Percentiles rank a stretch among this genome's conserved stretches.
Evolutionary conservation across 2,329 filamentous ascomycete species (phyloP).

Genomic region (Domatiomyces globalis): DNA sequence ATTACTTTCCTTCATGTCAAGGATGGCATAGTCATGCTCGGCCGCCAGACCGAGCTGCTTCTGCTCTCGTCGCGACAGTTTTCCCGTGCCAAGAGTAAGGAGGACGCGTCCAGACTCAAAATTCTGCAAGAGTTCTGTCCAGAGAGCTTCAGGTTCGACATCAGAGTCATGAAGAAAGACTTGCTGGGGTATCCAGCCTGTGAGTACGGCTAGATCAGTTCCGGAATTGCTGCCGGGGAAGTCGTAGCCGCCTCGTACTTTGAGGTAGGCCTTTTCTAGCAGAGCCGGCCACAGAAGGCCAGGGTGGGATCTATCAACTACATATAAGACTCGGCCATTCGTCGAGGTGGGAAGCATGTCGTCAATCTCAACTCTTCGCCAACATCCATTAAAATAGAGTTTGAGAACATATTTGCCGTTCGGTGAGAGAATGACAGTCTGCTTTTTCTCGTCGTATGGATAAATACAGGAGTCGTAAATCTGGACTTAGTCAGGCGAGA

Average conservation of each 20-base stretch:
- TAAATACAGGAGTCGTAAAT: conserved; percentile 59
- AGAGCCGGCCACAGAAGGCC: conserved; percentile 80
- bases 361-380: conserved; percentile 74
- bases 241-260: conserved; percentile 88
- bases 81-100: conserved; percentile 79
- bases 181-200: conserved; percentile 94
- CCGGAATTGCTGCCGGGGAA: conserved; percentile 96
- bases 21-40: conserved; percentile 85
- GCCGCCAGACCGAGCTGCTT: conserved; percentile 66
- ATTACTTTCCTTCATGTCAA: conserved; percentile 56
- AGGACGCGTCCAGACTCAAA: conserved; percentile 70
- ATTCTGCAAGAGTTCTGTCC: conserved; percentile 60
- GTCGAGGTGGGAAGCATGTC: conserved; percentile 70
- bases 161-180: conserved; percentile 81
- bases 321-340: conserved; percentile 63
- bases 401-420: conserved; percentile 84
- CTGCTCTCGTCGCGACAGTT: conserved; percentile 63
- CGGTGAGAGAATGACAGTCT: conserved; percentile 49
- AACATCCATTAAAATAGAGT: conserved; percentile 93
- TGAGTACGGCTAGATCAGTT: conserved; percentile 83
- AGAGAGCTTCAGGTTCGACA: conserved; percentile 58
- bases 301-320: conserved; percentile 72
- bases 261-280: conserved; percentile 90
- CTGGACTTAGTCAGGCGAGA: conserved; percentile 27
- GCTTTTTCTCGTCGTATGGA: conserved; percentile 51